phyloP scores from a whole-genome alignment of 2,329 filamentous ascomycete species.

The Curvularia sp. region DNA sequence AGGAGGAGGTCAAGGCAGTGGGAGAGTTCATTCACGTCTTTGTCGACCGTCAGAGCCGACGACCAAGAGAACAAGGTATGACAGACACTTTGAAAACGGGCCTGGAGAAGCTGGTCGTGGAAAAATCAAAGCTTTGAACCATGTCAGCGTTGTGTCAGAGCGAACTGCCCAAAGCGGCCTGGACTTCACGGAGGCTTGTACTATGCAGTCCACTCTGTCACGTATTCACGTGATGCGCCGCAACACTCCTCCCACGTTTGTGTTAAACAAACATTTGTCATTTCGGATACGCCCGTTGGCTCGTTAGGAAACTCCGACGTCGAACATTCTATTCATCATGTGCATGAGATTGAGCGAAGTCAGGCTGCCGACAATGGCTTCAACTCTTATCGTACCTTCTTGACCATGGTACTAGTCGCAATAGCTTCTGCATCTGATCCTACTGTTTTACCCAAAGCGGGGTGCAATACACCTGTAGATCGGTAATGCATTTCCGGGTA shows the following conservation, averaged over 20 bases:
- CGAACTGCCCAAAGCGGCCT: background rate
- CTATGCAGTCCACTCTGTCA: background rate
- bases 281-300: background rate
- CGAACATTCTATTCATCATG: background rate
- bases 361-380: no score
- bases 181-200: background rate
- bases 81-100: slow-evolving; percentile 60
- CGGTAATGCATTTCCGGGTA: slow-evolving; percentile 10
- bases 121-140: slow-evolving; percentile 38
- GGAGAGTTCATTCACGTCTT: slow-evolving; percentile 89
- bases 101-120: slow-evolving; percentile 36
- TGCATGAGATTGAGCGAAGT: background rate
- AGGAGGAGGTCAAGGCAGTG: slow-evolving; percentile 78
- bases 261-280: background rate
- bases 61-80: slow-evolving; percentile 73
- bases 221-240: background rate
- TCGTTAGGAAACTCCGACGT: background rate
- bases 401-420: background rate
- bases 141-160: background rate
- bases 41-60: slow-evolving; percentile 74
- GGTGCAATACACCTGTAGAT: background rate
- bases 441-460: background rate
- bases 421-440: background rate
- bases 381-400: background rate
- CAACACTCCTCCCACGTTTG: background rate